phyloP scores from a whole-genome alignment of 208 protist genomes.

The Trypanosoma lewisi region DNA sequence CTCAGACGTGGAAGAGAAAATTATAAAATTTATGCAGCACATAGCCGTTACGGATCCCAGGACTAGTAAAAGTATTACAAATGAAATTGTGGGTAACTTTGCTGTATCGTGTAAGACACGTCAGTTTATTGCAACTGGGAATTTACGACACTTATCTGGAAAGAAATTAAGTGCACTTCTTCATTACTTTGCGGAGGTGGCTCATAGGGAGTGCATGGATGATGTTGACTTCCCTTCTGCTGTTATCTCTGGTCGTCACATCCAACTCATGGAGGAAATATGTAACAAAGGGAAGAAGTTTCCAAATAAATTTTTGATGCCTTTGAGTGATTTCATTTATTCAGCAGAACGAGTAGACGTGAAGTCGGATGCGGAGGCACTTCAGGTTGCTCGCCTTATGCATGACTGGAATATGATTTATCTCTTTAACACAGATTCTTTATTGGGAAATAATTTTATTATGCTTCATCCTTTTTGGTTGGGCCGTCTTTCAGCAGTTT shows the following conservation, averaged over 20 bases:
- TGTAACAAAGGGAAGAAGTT: constrained; percentile 49
- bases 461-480: constrained; percentile 83
- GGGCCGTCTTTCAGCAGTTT: constrained; percentile 63
- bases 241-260: constrained; percentile 73
- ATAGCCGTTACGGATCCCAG: constrained; percentile 29
- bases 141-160: constrained; percentile 52
- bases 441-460: constrained; percentile 69
- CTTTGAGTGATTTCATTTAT: constrained; percentile 66
- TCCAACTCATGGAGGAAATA: constrained; percentile 57
- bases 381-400: constrained; percentile 76
- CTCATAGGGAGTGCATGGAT: constrained; percentile 59
- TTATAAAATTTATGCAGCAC: constrained; percentile 60
- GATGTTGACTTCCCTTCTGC: constrained; percentile 69
- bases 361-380: constrained; percentile 67
- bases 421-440: constrained; percentile 57
- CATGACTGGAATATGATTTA: constrained; percentile 89
- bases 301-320: constrained; percentile 76
- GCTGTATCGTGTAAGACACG: constrained; percentile 88
- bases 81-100: constrained; percentile 76
- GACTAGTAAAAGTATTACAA: constrained; percentile 9
- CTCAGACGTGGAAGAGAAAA: constrained; percentile 67
- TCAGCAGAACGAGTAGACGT: constrained; percentile 67
- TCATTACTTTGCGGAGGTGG: constrained; percentile 54
- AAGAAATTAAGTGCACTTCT: constrained; percentile 71
- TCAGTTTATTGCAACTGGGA: constrained; percentile 67